Evolutionary conservation across 345 rosid genomes (phyloP).

Genomic region (Eucalyptus urophylla): DNA sequence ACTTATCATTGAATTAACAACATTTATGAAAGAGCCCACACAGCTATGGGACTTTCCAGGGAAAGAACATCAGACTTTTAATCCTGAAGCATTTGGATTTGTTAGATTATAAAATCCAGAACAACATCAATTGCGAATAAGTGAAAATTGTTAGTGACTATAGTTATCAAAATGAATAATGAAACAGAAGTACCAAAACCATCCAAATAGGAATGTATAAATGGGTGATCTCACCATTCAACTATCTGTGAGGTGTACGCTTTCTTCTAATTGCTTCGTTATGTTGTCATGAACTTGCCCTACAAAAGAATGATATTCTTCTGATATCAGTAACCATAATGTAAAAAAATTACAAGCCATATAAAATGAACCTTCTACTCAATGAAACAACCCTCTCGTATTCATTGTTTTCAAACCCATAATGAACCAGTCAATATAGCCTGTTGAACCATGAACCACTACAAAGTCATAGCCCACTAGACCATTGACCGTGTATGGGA

Average conservation of each 20-base stretch:
- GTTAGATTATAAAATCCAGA: background rate
- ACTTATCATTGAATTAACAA: background rate
- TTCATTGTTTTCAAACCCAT: background rate
- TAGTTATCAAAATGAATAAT: background rate
- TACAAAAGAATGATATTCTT: background rate
- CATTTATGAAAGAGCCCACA: background rate
- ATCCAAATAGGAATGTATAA: background rate
- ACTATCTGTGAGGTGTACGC: background rate
- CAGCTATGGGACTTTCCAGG: background rate
- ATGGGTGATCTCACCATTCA: background rate
- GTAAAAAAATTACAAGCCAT: background rate
- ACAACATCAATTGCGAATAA: background rate
- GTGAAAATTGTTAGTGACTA: background rate
- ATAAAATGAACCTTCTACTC: background rate
- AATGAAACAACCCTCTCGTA: background rate
- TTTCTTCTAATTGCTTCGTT: conserved; percentile 14
- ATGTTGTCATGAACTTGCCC: conserved; percentile 18
- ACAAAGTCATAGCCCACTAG: background rate
- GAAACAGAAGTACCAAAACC: background rate
- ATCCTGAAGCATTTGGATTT: background rate
- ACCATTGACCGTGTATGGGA: background rate
- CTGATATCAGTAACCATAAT: background rate
- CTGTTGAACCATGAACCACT: background rate
- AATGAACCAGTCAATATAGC: background rate
- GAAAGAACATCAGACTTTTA: background rate